Percentiles rank a stretch among this genome's conserved stretches.
Conservation (phyloP, 441 rosid genomes). For the Flueggea neowawraea region DNA sequence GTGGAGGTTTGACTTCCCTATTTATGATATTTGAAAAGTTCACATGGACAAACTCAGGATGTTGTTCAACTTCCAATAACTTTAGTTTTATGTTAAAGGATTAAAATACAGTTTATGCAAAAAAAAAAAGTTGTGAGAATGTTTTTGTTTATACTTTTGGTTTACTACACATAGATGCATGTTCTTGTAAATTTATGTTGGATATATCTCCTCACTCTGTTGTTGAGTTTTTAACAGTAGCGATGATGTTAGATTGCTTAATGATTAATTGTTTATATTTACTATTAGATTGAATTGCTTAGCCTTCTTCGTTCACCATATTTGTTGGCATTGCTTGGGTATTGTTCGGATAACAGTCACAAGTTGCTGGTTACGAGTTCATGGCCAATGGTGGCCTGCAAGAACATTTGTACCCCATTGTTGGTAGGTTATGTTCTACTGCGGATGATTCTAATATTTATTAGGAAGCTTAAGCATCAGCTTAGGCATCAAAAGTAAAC, state of each 20-base stretch:
- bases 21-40: too few relatives aligned
- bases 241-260: conserved; percentile 1
- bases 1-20: conserved; percentile 53
- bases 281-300: conserved; percentile 70
- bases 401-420: conserved; percentile 58
- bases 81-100: too few relatives aligned
- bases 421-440: conserved; percentile 35
- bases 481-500: too few relatives aligned
- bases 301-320: conserved; percentile 69
- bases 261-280: conserved; percentile 11
- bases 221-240: background rate
- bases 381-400: conserved; percentile 75
- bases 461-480: background rate
- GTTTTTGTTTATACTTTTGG: too few relatives aligned
- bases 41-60: too few relatives aligned
- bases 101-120: too few relatives aligned
- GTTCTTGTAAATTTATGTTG: background rate
- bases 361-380: conserved; percentile 83
- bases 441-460: background rate
- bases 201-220: background rate
- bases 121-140: too few relatives aligned
- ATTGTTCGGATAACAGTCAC: conserved; percentile 68
- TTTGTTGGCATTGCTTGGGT: conserved; percentile 80
- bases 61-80: too few relatives aligned
- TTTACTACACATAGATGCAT: background rate